A percentile compares a stretch with the other conserved stretches of the same genome.
phyloP scores from a whole-genome alignment of 2,329 filamentous ascomycete genomes.

The Venturia nashicola region DNA sequence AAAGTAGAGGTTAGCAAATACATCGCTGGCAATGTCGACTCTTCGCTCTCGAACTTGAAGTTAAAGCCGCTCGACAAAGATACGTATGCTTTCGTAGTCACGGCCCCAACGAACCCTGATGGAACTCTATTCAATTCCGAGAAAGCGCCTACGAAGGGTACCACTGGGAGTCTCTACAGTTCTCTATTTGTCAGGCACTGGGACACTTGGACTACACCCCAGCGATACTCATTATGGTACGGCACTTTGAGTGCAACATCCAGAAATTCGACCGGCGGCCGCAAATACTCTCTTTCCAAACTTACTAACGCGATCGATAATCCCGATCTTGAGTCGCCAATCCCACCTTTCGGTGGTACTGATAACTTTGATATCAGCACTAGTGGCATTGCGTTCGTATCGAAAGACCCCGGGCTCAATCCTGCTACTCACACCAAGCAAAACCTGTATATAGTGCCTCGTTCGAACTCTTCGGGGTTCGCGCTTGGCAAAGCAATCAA shows the following conservation, averaged over 20 bases:
- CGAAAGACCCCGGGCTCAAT: slow-evolving; percentile 60
- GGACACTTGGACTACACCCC: slow-evolving; percentile 62
- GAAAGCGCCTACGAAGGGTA: slow-evolving; percentile 36
- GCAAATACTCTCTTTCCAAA: slow-evolving; percentile 27
- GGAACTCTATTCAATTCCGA: slow-evolving; percentile 59
- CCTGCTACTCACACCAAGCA: slow-evolving; percentile 68
- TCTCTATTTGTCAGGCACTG: slow-evolving; percentile 71
- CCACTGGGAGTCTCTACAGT: slow-evolving; percentile 59
- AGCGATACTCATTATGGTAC: slow-evolving; percentile 63
- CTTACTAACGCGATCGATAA: slow-evolving; percentile 54
- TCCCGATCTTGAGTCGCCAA: slow-evolving; percentile 50
- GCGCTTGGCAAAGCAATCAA: slow-evolving; percentile 30
- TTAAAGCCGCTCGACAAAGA: slow-evolving; percentile 24
- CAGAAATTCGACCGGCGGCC: slow-evolving; percentile 12
- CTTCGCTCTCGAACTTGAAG: slow-evolving; percentile 37
- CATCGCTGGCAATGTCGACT: slow-evolving; percentile 31
- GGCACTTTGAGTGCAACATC: slow-evolving; percentile 38
- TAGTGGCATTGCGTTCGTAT: slow-evolving; percentile 57
- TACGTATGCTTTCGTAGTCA: slow-evolving; percentile 33
- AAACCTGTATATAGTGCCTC: slow-evolving; percentile 62
- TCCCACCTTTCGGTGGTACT: slow-evolving; percentile 65
- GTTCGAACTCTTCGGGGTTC: slow-evolving; percentile 38
- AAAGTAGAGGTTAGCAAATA: slow-evolving; percentile 21
- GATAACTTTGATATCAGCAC: slow-evolving; percentile 68
- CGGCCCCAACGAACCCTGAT: slow-evolving; percentile 52